phyloP scores from a whole-genome alignment of 805 yeast species.

The Yarrowia keelungensis region DNA sequence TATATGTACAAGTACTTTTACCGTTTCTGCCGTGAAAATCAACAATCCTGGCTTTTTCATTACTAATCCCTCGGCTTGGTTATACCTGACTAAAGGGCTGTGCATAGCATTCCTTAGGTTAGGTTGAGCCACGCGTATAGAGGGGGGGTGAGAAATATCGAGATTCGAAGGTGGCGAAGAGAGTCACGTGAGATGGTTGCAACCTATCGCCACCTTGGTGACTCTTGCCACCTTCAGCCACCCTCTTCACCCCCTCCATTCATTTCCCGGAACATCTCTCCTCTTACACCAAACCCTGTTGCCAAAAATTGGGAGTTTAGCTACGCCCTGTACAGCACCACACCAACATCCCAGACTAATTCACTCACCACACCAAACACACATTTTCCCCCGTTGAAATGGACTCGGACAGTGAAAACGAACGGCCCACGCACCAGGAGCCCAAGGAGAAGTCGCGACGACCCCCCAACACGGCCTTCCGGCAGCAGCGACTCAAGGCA shows the following conservation, averaged over 20 bases:
- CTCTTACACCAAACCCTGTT: constrained; percentile 28
- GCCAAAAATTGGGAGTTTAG: constrained; percentile 12
- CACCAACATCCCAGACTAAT: constrained; percentile 1
- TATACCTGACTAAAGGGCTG: constrained; percentile 23
- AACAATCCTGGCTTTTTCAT: too few species aligned
- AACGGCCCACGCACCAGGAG: constrained; percentile 45
- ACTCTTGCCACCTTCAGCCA: not conserved
- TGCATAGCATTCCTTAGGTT: constrained; percentile 19
- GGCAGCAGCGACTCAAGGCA: constrained; percentile 67
- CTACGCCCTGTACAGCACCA: constrained; percentile 14
- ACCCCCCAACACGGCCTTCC: constrained; percentile 56
- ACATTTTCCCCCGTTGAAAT: not conserved
- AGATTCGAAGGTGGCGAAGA: too few species aligned
- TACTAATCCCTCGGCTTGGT: not conserved
- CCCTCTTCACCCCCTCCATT: too few species aligned
- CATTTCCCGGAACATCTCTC: constrained; percentile 12
- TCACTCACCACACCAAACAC: constrained; percentile 10
- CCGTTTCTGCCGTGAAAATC: too few species aligned
- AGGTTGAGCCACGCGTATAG: not conserved
- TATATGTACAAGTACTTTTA: too few species aligned
- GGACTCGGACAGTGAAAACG: constrained; percentile 49
- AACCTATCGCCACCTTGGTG: too few species aligned
- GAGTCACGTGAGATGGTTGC: too few species aligned
- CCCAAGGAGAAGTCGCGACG: constrained; percentile 52
- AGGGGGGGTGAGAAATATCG: too few species aligned